phyloP scores from a whole-genome alignment of 164 flowering plant genomes.

The Platanus orientalis region DNA sequence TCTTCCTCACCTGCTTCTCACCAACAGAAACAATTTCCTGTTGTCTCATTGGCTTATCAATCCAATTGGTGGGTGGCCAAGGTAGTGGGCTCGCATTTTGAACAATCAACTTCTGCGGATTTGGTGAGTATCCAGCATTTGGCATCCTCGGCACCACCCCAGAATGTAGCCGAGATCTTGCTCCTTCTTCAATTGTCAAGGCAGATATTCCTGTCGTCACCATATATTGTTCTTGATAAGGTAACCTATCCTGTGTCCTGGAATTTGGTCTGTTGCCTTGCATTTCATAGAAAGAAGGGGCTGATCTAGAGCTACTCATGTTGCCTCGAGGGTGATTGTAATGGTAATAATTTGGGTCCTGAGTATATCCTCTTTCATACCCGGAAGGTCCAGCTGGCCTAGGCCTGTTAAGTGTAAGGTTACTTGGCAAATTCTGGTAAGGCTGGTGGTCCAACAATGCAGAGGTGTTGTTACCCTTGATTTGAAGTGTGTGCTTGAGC shows the following conservation, averaged over 20 bases:
- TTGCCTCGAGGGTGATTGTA: slow-evolving; percentile 26
- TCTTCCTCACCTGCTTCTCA: slow-evolving; percentile 48
- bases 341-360: slow-evolving; percentile 24
- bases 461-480: slow-evolving; percentile 29
- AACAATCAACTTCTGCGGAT: slow-evolving; percentile 19
- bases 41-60: slow-evolving; percentile 33
- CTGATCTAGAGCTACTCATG: slow-evolving; percentile 28
- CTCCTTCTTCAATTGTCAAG: slow-evolving; percentile 43
- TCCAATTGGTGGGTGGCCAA: slow-evolving; percentile 71
- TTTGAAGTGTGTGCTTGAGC: slow-evolving; percentile 63
- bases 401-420: slow-evolving; percentile 31
- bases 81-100: slow-evolving; percentile 41
- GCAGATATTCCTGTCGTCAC: slow-evolving; percentile 40
- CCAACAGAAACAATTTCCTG: slow-evolving; percentile 26
- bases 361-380: slow-evolving; percentile 43
- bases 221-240: slow-evolving; percentile 33
- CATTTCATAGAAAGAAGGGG: slow-evolving; percentile 27
- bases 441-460: slow-evolving; percentile 27
- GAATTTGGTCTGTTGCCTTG: slow-evolving; percentile 34
- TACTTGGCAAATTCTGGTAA: slow-evolving; percentile 28
- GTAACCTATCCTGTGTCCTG: slow-evolving; percentile 35
- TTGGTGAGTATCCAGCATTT: slow-evolving; percentile 20
- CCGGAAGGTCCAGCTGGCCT: slow-evolving; percentile 73
- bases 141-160: slow-evolving; percentile 23
- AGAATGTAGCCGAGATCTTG: slow-evolving; percentile 17